Evolutionary conservation across 164 flowering plant species (phyloP), one percentile per base, ranked within the genome.

Genomic region (Annona squamosa): DNA sequence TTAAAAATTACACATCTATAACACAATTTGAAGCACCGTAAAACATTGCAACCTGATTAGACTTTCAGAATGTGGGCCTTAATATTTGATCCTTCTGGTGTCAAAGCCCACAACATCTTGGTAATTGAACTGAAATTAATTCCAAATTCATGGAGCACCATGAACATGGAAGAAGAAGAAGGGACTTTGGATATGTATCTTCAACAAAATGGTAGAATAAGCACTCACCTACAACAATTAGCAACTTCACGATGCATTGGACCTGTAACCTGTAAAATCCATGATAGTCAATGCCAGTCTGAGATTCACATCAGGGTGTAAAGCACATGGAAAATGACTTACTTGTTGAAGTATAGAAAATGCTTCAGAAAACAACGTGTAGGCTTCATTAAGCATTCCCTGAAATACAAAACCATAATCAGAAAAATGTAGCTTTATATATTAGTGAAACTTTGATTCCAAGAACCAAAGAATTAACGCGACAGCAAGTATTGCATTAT

Each of bases 161-260:
- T 52, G 13, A 52, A 52, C 59, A 52, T 16, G 13, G 59, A 16
- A 52, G 13, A 10, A 9, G 59, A 9, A 16, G 59, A 52, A 5
- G 13, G 13, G 59, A 16, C 9, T 26, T 52, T 52, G 59, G 59
- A 52, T 9, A 16, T 6, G 57, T 48, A 48, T 48, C 6, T 48
- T 26, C 37, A 0, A 48, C 12, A 12, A 48, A 48, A 48, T 48
- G 57, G 57, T 7, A 5, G 57, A 6, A 12, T 12, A 48, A 48
- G 13, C 1, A 4, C 71, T 75, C 90, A 95, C 99, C 97, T 79
- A 67, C 99, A 93, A 79, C 99, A 95, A 76, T 93, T 93, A 4
- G 99, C 98, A 79, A 93, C 98, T 75, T 95, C 99, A 12, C 98
- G 89, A 86, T 95, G 99, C 98, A 95, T 87, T 70, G 99, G 99